Percentiles rank a stretch among this genome's conserved stretches.
phyloP scores from a whole-genome alignment of 768 basidiomycete genomes.

The Tulasnella sp. region DNA sequence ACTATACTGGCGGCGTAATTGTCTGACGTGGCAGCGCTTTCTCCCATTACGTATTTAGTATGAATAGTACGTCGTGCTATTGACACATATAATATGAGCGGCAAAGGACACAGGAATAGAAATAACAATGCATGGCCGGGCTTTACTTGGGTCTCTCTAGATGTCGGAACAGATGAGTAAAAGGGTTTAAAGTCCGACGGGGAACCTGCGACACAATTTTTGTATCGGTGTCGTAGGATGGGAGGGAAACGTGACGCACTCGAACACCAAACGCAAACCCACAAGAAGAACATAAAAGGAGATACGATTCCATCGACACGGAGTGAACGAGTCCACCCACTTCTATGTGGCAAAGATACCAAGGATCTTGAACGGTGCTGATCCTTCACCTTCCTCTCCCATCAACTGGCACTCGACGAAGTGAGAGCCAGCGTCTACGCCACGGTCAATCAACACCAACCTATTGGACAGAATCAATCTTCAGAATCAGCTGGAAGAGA shows the following conservation, averaged over 20 bases:
- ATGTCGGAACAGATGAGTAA: neutral
- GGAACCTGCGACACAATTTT: neutral
- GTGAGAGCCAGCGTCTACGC: slow-evolving; percentile 85
- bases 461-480: slow-evolving; percentile 48
- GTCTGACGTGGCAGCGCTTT: neutral
- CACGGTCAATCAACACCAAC: slow-evolving; percentile 82
- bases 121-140: neutral
- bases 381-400: slow-evolving; percentile 82
- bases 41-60: neutral
- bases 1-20: neutral
- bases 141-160: neutral
- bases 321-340: neutral
- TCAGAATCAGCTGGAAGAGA: slow-evolving; percentile 19
- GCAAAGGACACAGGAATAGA: neutral
- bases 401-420: slow-evolving; percentile 76
- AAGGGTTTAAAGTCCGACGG: neutral
- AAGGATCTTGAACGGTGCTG: slow-evolving; percentile 85
- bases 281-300: neutral
- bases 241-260: slow-evolving; percentile 42
- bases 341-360: slow-evolving; percentile 80
- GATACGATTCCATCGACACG: neutral
- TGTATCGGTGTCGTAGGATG: neutral
- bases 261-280: neutral
- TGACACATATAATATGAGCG: neutral
- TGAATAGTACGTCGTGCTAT: slow-evolving; percentile 3